Conservation (phyloP, 2,329 filamentous ascomycete species). For the Verticillium dahliae region DNA sequence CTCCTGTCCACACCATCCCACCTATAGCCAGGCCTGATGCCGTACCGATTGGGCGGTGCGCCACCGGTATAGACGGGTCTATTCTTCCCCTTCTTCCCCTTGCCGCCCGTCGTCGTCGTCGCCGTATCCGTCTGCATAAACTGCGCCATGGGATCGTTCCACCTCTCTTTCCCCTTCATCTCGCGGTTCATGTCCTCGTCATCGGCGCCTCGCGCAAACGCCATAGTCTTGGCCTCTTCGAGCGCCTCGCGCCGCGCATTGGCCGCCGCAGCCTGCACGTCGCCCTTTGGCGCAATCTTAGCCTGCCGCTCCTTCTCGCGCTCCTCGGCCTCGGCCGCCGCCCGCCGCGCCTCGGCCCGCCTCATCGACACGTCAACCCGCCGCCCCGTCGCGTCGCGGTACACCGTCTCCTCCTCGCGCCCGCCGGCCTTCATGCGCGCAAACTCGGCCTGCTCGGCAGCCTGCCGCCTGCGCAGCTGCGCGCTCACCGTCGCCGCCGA, state of each 20-base stretch:
- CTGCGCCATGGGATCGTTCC: conserved; percentile 89
- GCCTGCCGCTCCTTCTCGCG: conserved; percentile 57
- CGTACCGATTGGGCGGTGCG: conserved; percentile 85
- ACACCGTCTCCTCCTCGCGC: conserved; percentile 73
- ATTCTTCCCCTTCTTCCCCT: conserved; percentile 21
- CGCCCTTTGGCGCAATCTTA: conserved; percentile 69
- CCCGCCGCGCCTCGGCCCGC: conserved; percentile 73
- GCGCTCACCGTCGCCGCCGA: conserved; percentile 71
- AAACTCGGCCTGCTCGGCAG: conserved; percentile 52
- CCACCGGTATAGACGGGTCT: conserved; percentile 72
- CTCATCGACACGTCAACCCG: conserved; percentile 91
- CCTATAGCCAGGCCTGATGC: conserved; percentile 82
- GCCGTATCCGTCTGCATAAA: conserved; percentile 49
- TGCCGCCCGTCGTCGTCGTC: conserved; percentile 8
- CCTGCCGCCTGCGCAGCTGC: conserved; percentile 59
- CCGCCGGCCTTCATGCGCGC: conserved; percentile 29
- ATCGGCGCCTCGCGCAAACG: conserved; percentile 72
- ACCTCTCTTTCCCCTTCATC: conserved; percentile 67
- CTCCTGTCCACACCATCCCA: conserved; percentile 97
- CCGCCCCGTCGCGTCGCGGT: conserved; percentile 90
- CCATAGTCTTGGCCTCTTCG: conserved; percentile 76
- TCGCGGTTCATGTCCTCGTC: conserved; percentile 83
- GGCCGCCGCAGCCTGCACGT: conserved; percentile 71
- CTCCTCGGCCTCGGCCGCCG: conserved; percentile 60
- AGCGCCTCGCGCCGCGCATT: conserved; percentile 60